Evolutionary conservation across 192 early-diverging fungal species (phyloP).

Genomic region (Gryganskiella cystojenkinii): DNA sequence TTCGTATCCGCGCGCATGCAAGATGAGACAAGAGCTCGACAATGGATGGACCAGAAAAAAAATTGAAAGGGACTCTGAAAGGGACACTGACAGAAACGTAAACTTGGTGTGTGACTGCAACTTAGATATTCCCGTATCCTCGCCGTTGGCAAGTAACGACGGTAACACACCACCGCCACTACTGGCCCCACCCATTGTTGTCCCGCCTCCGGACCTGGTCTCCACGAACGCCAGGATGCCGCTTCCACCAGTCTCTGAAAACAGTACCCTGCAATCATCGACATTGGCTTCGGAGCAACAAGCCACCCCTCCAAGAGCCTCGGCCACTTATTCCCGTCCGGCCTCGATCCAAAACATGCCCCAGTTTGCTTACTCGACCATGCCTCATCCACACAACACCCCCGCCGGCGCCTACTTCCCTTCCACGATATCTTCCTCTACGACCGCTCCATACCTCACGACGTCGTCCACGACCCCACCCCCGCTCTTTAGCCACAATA

Average conservation of each 20-base stretch:
- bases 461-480: not conserved
- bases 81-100: not conserved
- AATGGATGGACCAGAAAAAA: not conserved
- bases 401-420: not conserved
- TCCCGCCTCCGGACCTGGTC: not conserved
- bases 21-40: not conserved
- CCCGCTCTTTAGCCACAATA: not conserved
- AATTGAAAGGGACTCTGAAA: not conserved
- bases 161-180: not conserved
- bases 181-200: slow-evolving; percentile 3
- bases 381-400: slow-evolving; percentile 6
- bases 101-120: not conserved
- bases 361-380: slow-evolving; percentile 7
- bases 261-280: slow-evolving; percentile 8
- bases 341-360: slow-evolving; percentile 17
- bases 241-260: slow-evolving; percentile 30
- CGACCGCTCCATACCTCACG: slow-evolving; percentile 4
- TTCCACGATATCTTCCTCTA: not conserved
- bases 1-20: not conserved
- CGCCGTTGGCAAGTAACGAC: not conserved
- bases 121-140: not conserved
- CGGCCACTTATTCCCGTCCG: slow-evolving; percentile 18
- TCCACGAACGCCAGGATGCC: not conserved
- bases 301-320: slow-evolving; percentile 5
- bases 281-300: no score